Percentiles rank a stretch among this genome's conserved stretches.
These are phyloP conservation scores for Scheffersomyces coipomensis DNA, from an alignment of 805 yeast genomes.

Conservation along the genomic window DNA sequence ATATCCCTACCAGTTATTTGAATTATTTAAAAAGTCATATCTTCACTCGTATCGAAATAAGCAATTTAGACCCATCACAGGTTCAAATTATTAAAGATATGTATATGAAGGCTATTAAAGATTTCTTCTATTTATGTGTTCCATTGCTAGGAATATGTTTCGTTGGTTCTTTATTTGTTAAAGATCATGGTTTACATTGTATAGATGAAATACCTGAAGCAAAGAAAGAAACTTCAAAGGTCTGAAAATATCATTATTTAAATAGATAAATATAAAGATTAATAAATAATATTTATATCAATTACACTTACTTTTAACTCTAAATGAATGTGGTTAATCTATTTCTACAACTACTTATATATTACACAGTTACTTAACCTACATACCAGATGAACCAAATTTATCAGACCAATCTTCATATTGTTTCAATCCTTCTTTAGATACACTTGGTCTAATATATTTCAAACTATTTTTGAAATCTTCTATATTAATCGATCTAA, in stretches of 20 bases:
- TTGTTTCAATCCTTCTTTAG: slow-evolving; percentile 69
- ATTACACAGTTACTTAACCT: too few relatives aligned
- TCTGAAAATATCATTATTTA: too few relatives aligned
- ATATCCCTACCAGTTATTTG: slow-evolving; percentile 13
- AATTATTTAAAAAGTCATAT: slow-evolving; percentile 23
- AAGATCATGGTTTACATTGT: slow-evolving; percentile 36
- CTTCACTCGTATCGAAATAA: slow-evolving; percentile 20
- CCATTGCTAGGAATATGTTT: slow-evolving; percentile 35
- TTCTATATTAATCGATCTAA: slow-evolving; percentile 67
- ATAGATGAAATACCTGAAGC: slow-evolving; percentile 24
- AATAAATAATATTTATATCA: too few relatives aligned
- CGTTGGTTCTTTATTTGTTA: slow-evolving; percentile 25
- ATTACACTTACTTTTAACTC: too few relatives aligned
- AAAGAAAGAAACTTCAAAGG: not conserved
- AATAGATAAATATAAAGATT: too few relatives aligned
- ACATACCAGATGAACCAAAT: slow-evolving; percentile 89
- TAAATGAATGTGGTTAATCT: too few relatives aligned
- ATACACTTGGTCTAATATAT: slow-evolving; percentile 85
- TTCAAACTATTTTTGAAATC: slow-evolving; percentile 78
- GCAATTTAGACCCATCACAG: slow-evolving; percentile 16
- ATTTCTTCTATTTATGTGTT: slow-evolving; percentile 33
- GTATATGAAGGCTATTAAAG: slow-evolving; percentile 31
- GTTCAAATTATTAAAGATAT: slow-evolving; percentile 18
- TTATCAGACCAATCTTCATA: slow-evolving; percentile 88
- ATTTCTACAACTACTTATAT: too few relatives aligned